These are phyloP conservation scores for Amanita subjunquillea DNA, from an alignment of 768 basidiomycete species.

Conservation along the genomic window DNA sequence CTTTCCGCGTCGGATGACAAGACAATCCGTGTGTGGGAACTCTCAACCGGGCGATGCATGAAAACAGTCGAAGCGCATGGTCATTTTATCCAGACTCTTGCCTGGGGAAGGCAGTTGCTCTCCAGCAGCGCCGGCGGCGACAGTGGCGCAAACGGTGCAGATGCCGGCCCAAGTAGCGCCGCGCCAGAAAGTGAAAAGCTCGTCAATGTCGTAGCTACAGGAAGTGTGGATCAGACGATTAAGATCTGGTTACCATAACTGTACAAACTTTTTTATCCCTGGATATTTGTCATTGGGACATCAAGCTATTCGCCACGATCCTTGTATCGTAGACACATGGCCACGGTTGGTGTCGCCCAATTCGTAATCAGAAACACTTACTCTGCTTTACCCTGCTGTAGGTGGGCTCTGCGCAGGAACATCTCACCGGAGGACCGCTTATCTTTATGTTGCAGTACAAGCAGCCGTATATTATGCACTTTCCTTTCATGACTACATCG, in stretches of 20 bases:
- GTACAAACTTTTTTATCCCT: background rate
- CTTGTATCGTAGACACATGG: background rate
- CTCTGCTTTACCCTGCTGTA: background rate
- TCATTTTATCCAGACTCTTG: constrained; percentile 72
- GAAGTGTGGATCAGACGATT: constrained; percentile 57
- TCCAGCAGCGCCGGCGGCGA: constrained; percentile 29
- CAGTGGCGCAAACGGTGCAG: constrained; percentile 19
- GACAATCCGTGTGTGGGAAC: constrained; percentile 84
- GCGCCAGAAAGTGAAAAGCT: constrained; percentile 42
- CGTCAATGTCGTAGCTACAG: constrained; percentile 61
- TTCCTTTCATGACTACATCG: background rate
- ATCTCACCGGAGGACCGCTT: background rate
- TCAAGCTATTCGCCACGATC: background rate
- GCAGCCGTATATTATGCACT: constrained; percentile 2
- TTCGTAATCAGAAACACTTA: background rate
- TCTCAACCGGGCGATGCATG: constrained; percentile 74
- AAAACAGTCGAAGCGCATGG: constrained; percentile 84
- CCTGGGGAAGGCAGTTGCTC: constrained; percentile 61
- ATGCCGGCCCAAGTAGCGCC: constrained; percentile 10
- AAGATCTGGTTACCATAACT: constrained; percentile 56
- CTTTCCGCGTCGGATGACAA: constrained; percentile 92
- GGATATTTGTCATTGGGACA: background rate
- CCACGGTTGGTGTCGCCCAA: background rate
- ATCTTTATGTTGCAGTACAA: constrained; percentile 4
- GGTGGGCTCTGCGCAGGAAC: background rate